A percentile compares a stretch with the other conserved stretches of the same genome.
phyloP scores from a whole-genome alignment of 768 basidiomycete species.

The Artomyces pyxidatus region DNA sequence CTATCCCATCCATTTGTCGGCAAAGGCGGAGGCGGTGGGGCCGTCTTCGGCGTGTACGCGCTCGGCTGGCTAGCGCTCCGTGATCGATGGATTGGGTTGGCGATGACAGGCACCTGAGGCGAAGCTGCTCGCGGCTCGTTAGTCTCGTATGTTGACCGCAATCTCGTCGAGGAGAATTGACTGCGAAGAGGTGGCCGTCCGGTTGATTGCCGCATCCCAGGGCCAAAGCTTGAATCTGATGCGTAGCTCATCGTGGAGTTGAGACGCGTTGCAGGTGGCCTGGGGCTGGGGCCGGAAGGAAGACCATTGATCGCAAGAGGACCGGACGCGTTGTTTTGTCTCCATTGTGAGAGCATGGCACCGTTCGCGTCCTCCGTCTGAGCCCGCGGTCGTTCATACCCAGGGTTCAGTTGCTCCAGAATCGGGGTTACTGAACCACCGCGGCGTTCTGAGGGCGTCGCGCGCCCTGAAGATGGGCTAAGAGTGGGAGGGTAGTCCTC shows the following conservation, averaged over 20 bases:
- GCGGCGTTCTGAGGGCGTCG: conserved; percentile 61
- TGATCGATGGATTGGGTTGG: conserved; percentile 40
- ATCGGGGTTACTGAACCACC: conserved; percentile 23
- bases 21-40: conserved; percentile 47
- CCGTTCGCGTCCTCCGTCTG: conserved; percentile 16
- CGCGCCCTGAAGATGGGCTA: conserved; percentile 52
- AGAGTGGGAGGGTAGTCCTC: conserved; percentile 63
- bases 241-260: conserved; percentile 10
- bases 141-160: conserved; percentile 10
- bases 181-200: conserved; percentile 11
- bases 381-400: conserved; percentile 15
- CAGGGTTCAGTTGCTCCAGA: conserved; percentile 7
- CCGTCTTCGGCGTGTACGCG: conserved; percentile 51
- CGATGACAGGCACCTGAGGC: conserved; percentile 11
- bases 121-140: conserved; percentile 8
- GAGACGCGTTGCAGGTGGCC: conserved; percentile 3
- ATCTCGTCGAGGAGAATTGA: conserved; percentile 11
- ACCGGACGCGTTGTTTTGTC: conserved; percentile 8
- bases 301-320: conserved; percentile 7
- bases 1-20: conserved; percentile 40
- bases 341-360: conserved; percentile 13
- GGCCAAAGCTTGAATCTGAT: conserved; percentile 8
- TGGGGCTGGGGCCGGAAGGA: conserved; percentile 10
- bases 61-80: conserved; percentile 77
- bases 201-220: background rate